Base-by-base conservation (phyloP, 176 grass and related monocot species). In the Puya raimondii region DNA sequence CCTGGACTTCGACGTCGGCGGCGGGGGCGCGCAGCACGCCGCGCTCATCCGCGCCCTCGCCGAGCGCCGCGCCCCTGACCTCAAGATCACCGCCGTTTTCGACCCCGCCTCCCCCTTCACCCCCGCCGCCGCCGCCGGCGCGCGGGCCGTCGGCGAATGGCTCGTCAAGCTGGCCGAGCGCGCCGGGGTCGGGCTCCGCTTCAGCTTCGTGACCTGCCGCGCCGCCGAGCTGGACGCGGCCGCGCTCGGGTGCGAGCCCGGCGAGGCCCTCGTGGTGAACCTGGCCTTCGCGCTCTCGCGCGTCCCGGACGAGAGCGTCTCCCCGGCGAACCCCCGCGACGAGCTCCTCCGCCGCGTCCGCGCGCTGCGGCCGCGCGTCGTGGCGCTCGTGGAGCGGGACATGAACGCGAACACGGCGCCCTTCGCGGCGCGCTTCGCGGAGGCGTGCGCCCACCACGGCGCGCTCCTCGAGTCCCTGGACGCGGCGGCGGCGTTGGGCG, bases 301-400 rank as follows among this genome's bases (percentile, higher is more conserved):
- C 70, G 83, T 96, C 2, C 85, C 86, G 1, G 92, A 96, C 67
- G 92, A 96, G 76, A 96, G 88, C 70, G 92, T 96, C 16, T 86
- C 85, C n/a, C 92, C 92, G 64, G 78, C 83, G 72, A 96, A 96
- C 54, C 92, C 88, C 9, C 85, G 92, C 13, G 92, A 96, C 70
- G 86, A 96, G 77, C 86, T 89, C 2, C 88, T 96, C 59, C 88
- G 92, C 42, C 88, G 85, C 15, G 88, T 96, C 20, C 86, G 88
- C 48, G 85, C 92, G 8, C 86, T 96, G 33, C 65, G 78, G 16
- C 88, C 92, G 1, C 68, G 71, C 52, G 67, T 96, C 3, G 88
- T 96, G 47, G 49, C 79, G 1, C 85, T 96, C 9, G 81, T 89
- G 2, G 92, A 96, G 85, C 88, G 91, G 54, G 92, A 96, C 21